Conservation (phyloP, 2,329 filamentous ascomycete genomes). For the Aspergillus sclerotialis region DNA sequence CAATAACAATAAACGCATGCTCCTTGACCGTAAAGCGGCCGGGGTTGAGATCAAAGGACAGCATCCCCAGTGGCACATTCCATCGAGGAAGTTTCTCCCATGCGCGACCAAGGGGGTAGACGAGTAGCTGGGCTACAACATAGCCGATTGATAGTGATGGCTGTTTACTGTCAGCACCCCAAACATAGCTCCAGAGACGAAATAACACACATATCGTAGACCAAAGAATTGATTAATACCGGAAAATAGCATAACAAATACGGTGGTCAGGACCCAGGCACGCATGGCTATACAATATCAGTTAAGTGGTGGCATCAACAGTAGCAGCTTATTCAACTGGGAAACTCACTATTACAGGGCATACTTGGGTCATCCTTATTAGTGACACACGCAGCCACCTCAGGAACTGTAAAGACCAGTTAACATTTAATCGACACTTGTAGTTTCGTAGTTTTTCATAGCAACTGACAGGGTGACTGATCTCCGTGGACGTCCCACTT, state of each 20-base stretch:
- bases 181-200: neutral
- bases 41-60: slow-evolving; percentile 16
- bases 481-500: slow-evolving; percentile 32
- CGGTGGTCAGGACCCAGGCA: slow-evolving; percentile 21
- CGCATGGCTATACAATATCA: slow-evolving; percentile 18
- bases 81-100: slow-evolving; percentile 18
- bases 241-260: slow-evolving; percentile 18
- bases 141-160: slow-evolving; percentile 16
- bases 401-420: slow-evolving; percentile 20
- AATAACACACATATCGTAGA: slow-evolving; percentile 15
- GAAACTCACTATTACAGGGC: slow-evolving; percentile 26
- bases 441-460: neutral
- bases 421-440: neutral
- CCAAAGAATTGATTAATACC: slow-evolving; percentile 19
- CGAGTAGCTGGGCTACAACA: slow-evolving; percentile 16
- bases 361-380: slow-evolving; percentile 28
- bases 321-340: no score
- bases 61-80: slow-evolving; percentile 13
- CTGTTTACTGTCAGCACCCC: slow-evolving; percentile 6
- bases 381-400: slow-evolving; percentile 30
- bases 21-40: slow-evolving; percentile 16
- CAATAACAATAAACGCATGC: slow-evolving; percentile 17
- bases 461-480: slow-evolving; percentile 31
- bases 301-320: neutral
- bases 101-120: slow-evolving; percentile 13